Percentiles rank a stretch among this genome's conserved stretches.
These are phyloP conservation scores for Neurospora cerealis DNA, from an alignment of 495 filamentous ascomycete genomes.

Conservation along the genomic window DNA sequence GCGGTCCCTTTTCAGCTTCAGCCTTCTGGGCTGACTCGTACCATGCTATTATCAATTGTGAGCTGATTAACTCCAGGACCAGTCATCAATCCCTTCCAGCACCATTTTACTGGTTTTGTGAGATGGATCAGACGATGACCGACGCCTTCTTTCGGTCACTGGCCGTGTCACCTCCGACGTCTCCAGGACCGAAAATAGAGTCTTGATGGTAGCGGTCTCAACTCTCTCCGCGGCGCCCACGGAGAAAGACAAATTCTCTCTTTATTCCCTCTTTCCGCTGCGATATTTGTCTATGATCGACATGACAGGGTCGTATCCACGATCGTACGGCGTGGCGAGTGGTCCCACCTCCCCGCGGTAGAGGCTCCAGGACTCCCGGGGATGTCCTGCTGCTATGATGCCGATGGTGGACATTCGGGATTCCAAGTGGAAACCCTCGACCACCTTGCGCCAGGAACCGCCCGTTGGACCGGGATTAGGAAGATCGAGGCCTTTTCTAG, in stretches of 20 bases:
- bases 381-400: background rate
- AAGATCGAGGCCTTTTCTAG: background rate
- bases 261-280: background rate
- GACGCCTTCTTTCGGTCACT: background rate
- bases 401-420: background rate
- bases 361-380: background rate
- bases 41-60: constrained; percentile 14
- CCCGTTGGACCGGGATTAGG: background rate
- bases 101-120: background rate
- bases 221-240: constrained; percentile 4
- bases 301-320: background rate
- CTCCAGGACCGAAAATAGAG: background rate
- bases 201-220: background rate
- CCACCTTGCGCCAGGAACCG: background rate
- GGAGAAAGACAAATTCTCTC: constrained; percentile 4
- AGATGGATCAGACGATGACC: background rate
- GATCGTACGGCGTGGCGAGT: constrained; percentile 6
- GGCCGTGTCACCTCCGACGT: background rate
- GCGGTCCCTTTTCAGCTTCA: background rate
- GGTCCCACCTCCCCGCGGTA: constrained; percentile 5
- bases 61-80: constrained; percentile 6
- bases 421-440: background rate
- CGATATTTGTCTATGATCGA: background rate
- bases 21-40: constrained; percentile 1
- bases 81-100: background rate